Evolutionary conservation across 2,329 filamentous ascomycete species (phyloP).

Genomic region (Cladorrhinum sp.): DNA sequence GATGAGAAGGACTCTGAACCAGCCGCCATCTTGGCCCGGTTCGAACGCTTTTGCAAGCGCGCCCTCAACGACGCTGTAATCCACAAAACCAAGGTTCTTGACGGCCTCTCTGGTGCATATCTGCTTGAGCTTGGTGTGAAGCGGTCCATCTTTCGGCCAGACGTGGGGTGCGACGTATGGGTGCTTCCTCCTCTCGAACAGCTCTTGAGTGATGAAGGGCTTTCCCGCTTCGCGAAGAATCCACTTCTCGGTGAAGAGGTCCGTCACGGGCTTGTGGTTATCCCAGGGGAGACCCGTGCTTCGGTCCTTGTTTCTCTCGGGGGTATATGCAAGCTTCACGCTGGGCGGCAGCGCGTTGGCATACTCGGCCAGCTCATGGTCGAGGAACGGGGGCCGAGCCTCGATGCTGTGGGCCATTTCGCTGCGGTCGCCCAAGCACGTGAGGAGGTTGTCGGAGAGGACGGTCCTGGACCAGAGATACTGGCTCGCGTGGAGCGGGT

Average conservation of each 20-base stretch:
- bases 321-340: constrained; percentile 27
- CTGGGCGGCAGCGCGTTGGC: constrained; percentile 33
- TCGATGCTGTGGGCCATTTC: constrained; percentile 39
- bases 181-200: constrained; percentile 42
- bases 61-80: constrained; percentile 35
- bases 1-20: constrained; percentile 38
- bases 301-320: background rate
- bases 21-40: constrained; percentile 31
- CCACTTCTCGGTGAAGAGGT: constrained; percentile 45
- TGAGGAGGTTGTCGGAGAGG: constrained; percentile 31
- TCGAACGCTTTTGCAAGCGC: constrained; percentile 36
- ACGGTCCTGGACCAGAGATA: constrained; percentile 29
- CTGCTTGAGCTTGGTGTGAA: constrained; percentile 36
- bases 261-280: background rate
- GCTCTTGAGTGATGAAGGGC: constrained; percentile 51
- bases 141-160: constrained; percentile 41
- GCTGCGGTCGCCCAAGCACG: constrained; percentile 33
- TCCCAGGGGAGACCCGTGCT: constrained; percentile 7
- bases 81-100: constrained; percentile 39
- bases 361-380: constrained; percentile 34
- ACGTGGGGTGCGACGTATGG: constrained; percentile 45
- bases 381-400: constrained; percentile 36
- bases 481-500: constrained; percentile 29
- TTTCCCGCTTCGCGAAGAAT: constrained; percentile 48
- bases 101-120: constrained; percentile 37